Evolutionary conservation across 1,139 yeast species (phyloP), one percentile per base, ranked within the genome.

Genomic region (Candida neerlandica): DNA sequence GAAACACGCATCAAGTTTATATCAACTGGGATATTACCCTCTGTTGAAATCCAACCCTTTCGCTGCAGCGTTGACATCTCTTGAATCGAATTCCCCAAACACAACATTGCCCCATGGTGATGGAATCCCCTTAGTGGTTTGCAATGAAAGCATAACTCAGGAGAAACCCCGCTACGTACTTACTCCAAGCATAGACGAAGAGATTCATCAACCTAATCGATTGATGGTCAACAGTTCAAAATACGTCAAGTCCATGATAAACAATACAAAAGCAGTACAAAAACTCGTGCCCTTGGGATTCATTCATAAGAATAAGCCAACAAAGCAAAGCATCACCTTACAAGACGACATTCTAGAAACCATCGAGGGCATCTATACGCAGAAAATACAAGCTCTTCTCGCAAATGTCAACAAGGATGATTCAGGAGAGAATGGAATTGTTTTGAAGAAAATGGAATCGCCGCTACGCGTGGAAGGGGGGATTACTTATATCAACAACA

Each of bases 31-130:
- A 1, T 49, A 23, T 38, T 65, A 66, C 49, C 38, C 50, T 1
- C 35, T 56, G 2, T 43, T 65, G 4, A 33, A 46, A 5, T 38
- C 45, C 16, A 66, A 69, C 44, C 70, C 72, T n/a, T 65, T 61
- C 51, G 70, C 63, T 1, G 47, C 49, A 6, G 56, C 57, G 12
- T 55, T 68, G 12, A 15, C 50, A 11, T 57, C 47, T 21, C 61
- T 66, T 14, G 62, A 56, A n/a, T 57, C 63, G 32, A 62, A 62
- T 48, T 64, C 67, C 2, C 46, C 55, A 2, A 46, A 53, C 30
- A 43, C 45, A 3, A 52, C 64, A 21, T 60, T 60, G 46, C 69
- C 71, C 1, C 53, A 44, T 19, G 70, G 70, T 10, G 59, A 55
- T 48, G 57, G 65, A 59, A 53, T 67, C 19, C 59, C 60, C 40